These are phyloP conservation scores for Hibiscus trionum DNA, from an alignment of 345 rosid species.

Conservation along the genomic window DNA sequence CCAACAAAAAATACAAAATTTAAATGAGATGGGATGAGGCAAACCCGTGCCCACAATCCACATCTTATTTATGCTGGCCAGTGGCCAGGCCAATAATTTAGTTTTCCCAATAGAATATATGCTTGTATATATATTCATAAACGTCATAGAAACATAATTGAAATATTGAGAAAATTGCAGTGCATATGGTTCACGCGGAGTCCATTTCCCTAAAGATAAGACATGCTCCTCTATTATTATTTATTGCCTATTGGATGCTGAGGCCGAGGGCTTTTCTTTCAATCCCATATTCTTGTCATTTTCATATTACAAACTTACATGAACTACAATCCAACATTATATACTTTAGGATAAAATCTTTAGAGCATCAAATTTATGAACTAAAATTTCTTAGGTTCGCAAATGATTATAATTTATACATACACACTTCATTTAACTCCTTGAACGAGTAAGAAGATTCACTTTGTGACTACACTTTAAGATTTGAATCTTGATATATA, in stretches of 20 bases:
- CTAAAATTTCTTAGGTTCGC: too few species aligned
- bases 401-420: too few species aligned
- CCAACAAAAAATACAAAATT: too few species aligned
- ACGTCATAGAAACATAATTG: neutral
- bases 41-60: neutral
- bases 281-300: neutral
- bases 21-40: too few species aligned
- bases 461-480: too few species aligned
- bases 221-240: neutral
- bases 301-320: neutral
- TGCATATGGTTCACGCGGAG: neutral
- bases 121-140: constrained; percentile 5
- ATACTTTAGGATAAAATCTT: too few species aligned
- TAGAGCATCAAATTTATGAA: too few species aligned
- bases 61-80: neutral
- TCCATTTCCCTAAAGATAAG: neutral
- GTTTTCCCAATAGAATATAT: constrained; percentile 1
- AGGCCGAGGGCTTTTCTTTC: neutral
- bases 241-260: too few species aligned
- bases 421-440: too few species aligned
- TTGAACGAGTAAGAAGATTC: too few species aligned
- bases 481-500: too few species aligned
- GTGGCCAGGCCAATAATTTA: neutral
- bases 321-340: neutral
- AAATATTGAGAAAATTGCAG: neutral